Conservation (phyloP, 2,329 filamentous ascomycete genomes). For the Trichocomaceae sp. region DNA sequence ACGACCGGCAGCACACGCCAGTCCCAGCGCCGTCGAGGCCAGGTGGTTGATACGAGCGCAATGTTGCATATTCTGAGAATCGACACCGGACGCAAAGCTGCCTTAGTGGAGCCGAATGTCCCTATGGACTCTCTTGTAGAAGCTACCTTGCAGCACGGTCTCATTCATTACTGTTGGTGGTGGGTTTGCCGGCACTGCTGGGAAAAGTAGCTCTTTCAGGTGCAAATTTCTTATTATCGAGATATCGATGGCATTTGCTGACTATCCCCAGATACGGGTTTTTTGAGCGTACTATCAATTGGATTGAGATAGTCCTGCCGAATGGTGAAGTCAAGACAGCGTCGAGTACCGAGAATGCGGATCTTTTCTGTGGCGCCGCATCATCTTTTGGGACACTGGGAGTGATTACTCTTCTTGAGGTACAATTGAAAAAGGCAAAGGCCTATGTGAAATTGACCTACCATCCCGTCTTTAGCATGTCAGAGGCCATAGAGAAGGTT, state of each 20-base stretch:
- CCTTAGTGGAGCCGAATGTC: constrained; percentile 62
- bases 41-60: constrained; percentile 18
- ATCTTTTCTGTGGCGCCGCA: constrained; percentile 54
- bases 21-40: constrained; percentile 28
- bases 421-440: constrained; percentile 49
- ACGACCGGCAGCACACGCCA: constrained; percentile 68
- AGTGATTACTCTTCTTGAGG: constrained; percentile 54
- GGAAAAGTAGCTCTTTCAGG: constrained; percentile 59
- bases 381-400: constrained; percentile 56
- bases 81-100: constrained; percentile 45
- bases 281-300: constrained; percentile 57
- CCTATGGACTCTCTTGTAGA: constrained; percentile 59
- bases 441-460: constrained; percentile 58
- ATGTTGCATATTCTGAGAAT: constrained; percentile 7
- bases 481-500: constrained; percentile 45
- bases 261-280: constrained; percentile 45
- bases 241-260: background rate
- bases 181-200: constrained; percentile 59
- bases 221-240: background rate
- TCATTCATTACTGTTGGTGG: constrained; percentile 63
- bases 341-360: constrained; percentile 41
- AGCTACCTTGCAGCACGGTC: constrained; percentile 47
- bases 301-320: constrained; percentile 56
- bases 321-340: constrained; percentile 50
- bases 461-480: constrained; percentile 45